Conservation (phyloP, 2,329 filamentous ascomycete genomes). For the Pseudopyricularia cyperi region DNA sequence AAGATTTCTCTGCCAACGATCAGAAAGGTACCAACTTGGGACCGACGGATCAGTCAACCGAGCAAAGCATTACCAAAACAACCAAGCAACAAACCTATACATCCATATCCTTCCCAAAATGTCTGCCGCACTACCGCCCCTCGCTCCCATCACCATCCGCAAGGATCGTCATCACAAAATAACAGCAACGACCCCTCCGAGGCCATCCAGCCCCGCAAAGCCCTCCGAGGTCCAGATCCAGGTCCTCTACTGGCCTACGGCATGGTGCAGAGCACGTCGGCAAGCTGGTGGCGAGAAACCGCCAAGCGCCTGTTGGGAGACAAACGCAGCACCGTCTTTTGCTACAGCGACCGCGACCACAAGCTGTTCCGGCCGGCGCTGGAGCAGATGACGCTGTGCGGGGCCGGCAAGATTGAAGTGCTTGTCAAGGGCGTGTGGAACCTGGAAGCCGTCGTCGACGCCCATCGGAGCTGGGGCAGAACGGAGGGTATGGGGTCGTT, state of each 20-base stretch:
- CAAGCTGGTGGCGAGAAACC: constrained; percentile 19
- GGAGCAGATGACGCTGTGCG: constrained; percentile 17
- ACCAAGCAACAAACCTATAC: too few species aligned
- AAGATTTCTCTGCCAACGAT: too few species aligned
- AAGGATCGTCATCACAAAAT: too few species aligned
- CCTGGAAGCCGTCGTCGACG: constrained; percentile 23
- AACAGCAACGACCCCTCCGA: constrained; percentile 16
- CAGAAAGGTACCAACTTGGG: too few species aligned
- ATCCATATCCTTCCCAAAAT: too few species aligned
- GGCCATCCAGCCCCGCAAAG: constrained; percentile 22
- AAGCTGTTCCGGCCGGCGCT: constrained; percentile 18
- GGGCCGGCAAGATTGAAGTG: constrained; percentile 17
- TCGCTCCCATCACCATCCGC: too few species aligned
- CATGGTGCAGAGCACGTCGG: too few species aligned
- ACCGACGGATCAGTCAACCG: too few species aligned
- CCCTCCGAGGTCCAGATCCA: constrained; percentile 31
- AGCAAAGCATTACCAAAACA: too few species aligned
- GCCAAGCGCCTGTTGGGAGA: constrained; percentile 7
- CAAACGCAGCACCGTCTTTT: constrained; percentile 20
- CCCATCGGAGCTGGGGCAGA: constrained; percentile 23
- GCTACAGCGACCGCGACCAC: constrained; percentile 20
- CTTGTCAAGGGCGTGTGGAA: constrained; percentile 26
- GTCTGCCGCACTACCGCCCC: too few species aligned
- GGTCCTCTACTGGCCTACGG: constrained; percentile 32
- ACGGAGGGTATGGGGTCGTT: constrained; percentile 21